Conservation (phyloP, 2,329 filamentous ascomycete genomes). For the Cladosporium sp. region DNA sequence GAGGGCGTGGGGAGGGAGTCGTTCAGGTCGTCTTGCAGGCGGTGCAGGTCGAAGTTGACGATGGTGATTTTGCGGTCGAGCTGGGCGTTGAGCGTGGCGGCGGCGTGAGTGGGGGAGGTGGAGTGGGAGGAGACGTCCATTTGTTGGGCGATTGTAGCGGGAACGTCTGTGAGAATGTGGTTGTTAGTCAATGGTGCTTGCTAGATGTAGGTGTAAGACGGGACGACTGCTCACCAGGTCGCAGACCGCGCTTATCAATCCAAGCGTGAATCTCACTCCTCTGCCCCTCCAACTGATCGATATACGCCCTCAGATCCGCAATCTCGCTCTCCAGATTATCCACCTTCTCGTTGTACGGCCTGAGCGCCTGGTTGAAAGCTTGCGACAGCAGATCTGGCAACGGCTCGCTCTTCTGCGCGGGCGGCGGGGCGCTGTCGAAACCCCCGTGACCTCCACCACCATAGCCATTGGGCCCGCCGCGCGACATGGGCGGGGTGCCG, state of each 20-base stretch:
- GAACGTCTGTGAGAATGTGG: constrained; percentile 37
- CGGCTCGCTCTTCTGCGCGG: constrained; percentile 30
- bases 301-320: constrained; percentile 44
- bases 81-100: constrained; percentile 48
- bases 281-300: constrained; percentile 47
- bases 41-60: constrained; percentile 52
- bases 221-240: constrained; percentile 39
- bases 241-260: constrained; percentile 50
- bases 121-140: constrained; percentile 44
- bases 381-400: constrained; percentile 46
- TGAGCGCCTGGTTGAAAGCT: constrained; percentile 49
- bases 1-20: constrained; percentile 47
- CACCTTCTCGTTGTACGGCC: constrained; percentile 48
- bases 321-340: constrained; percentile 47
- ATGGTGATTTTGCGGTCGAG: constrained; percentile 54
- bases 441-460: constrained; percentile 15
- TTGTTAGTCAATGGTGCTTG: background rate
- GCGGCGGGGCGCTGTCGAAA: constrained; percentile 18
- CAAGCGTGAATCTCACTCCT: constrained; percentile 47
- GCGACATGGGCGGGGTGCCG: constrained; percentile 17
- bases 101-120: constrained; percentile 38
- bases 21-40: constrained; percentile 50
- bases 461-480: constrained; percentile 18
- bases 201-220: background rate
- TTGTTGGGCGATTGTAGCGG: constrained; percentile 45